These are phyloP conservation scores for Teratosphaeria gauchensis DNA, from an alignment of 2,329 filamentous ascomycete species.

Conservation along the genomic window DNA sequence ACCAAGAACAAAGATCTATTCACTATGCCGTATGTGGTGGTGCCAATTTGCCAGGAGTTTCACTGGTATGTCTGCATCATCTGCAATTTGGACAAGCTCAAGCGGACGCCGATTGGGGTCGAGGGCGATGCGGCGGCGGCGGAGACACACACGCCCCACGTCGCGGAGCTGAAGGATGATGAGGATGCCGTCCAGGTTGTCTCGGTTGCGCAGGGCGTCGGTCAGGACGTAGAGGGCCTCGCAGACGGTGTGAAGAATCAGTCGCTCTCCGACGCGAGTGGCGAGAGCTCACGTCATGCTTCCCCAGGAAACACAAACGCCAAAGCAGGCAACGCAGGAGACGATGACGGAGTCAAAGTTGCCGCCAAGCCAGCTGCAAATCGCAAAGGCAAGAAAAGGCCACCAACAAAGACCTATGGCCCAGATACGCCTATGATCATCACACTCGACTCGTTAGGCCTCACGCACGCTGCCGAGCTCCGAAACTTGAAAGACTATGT, in stretches of 20 bases:
- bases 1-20: slow-evolving; percentile 79
- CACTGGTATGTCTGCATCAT: slow-evolving; percentile 98
- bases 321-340: slow-evolving; percentile 1
- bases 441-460: slow-evolving; percentile 76
- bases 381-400: slow-evolving; percentile 9
- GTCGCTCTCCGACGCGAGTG: slow-evolving; percentile 1
- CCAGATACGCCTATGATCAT: slow-evolving; percentile 56
- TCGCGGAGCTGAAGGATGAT: neutral
- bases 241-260: slow-evolving; percentile 3
- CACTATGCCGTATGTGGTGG: slow-evolving; percentile 75
- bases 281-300: neutral
- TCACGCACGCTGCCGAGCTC: slow-evolving; percentile 53
- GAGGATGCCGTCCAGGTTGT: neutral
- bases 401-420: slow-evolving; percentile 22
- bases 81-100: slow-evolving; percentile 69
- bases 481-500: slow-evolving; percentile 68
- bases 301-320: slow-evolving; percentile 6
- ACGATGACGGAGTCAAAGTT: neutral
- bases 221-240: neutral
- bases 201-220: neutral
- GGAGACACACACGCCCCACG: neutral
- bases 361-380: neutral
- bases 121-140: slow-evolving; percentile 1
- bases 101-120: slow-evolving; percentile 16
- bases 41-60: slow-evolving; percentile 74